A percentile compares a stretch with the other conserved stretches of the same genome.
Evolutionary conservation across 148 eudicot genomes (phyloP).

Genomic region (Vaccinium myrtillus): DNA sequence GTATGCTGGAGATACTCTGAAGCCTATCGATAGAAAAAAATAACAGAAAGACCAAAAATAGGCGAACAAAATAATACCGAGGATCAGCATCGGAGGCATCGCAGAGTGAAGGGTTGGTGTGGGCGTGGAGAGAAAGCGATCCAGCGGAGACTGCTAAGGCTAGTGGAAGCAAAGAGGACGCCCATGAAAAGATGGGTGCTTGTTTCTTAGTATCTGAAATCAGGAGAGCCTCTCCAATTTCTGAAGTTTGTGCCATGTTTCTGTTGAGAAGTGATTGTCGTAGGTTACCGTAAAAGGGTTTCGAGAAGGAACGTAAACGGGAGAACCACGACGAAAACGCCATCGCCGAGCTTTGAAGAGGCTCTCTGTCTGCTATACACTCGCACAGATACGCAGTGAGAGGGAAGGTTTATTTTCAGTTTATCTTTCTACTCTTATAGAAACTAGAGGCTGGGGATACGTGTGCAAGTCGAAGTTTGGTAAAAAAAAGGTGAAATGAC

Average conservation of each 20-base stretch:
- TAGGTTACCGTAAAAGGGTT: conserved; percentile 33
- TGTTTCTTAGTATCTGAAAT: conserved; percentile 13
- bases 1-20: no score
- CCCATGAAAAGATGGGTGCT: conserved; percentile 36
- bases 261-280: conserved; percentile 18
- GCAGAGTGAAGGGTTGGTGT: conserved; percentile 33
- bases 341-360: conserved; percentile 29
- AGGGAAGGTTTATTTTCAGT: background rate
- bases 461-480: no score
- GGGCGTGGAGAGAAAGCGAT: conserved; percentile 35
- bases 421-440: no score
- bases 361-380: background rate
- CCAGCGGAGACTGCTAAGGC: conserved; percentile 45
- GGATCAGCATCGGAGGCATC: conserved; percentile 36
- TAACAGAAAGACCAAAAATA: background rate
- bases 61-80: conserved; percentile 24
- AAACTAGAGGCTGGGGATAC: no score
- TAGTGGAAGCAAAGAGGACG: conserved; percentile 48
- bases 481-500: no score
- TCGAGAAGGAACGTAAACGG: conserved; percentile 55
- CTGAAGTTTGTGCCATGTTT: conserved; percentile 5
- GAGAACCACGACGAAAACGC: conserved; percentile 43
- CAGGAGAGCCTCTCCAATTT: conserved; percentile 11
- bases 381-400: no score
- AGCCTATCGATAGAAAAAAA: background rate